Evolutionary conservation across 129 eudicot species (phyloP).

Genomic region (Artemisia argyi): DNA sequence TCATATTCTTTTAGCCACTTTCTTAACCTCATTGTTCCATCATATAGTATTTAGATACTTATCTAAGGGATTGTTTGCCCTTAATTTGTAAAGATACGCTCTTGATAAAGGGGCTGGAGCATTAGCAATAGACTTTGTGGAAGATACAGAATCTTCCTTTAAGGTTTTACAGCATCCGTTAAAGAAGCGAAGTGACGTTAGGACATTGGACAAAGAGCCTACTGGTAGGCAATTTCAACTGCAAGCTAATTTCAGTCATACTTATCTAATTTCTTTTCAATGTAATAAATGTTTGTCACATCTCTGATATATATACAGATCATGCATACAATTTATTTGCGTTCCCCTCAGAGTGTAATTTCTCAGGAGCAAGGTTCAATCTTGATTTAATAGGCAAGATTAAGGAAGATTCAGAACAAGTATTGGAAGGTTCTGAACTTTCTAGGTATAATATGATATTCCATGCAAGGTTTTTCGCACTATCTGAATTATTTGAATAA

Average conservation of each 20-base stretch:
- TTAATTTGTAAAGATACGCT: slow-evolving; percentile 68
- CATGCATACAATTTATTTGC: slow-evolving; percentile 76
- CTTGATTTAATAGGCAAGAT: slow-evolving; percentile 64
- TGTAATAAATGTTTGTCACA: not conserved
- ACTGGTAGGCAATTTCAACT: slow-evolving; percentile 38
- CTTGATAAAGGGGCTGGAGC: slow-evolving; percentile 72
- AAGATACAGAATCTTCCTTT: slow-evolving; percentile 41
- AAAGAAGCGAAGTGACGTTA: slow-evolving; percentile 55
- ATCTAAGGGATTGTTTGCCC: slow-evolving; percentile 27
- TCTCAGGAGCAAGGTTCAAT: slow-evolving; percentile 87
- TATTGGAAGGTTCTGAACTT: slow-evolving; percentile 46
- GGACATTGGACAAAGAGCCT: slow-evolving; percentile 33
- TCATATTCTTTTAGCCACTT: not conserved
- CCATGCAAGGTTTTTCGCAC: not conserved
- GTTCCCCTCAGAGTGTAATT: slow-evolving; percentile 95
- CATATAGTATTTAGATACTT: not conserved
- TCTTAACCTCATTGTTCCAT: not conserved
- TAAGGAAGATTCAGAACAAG: slow-evolving; percentile 56
- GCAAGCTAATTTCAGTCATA: not conserved
- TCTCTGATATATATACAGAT: slow-evolving; percentile 41
- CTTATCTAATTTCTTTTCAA: not conserved
- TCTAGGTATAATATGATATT: slow-evolving; percentile 42
- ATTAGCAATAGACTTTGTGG: slow-evolving; percentile 71
- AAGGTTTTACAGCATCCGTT: slow-evolving; percentile 44
- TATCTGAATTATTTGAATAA: not conserved